Evolutionary conservation across 192 early-diverging fungal species (phyloP).

Genomic region (Backusella parvicylindrica): DNA sequence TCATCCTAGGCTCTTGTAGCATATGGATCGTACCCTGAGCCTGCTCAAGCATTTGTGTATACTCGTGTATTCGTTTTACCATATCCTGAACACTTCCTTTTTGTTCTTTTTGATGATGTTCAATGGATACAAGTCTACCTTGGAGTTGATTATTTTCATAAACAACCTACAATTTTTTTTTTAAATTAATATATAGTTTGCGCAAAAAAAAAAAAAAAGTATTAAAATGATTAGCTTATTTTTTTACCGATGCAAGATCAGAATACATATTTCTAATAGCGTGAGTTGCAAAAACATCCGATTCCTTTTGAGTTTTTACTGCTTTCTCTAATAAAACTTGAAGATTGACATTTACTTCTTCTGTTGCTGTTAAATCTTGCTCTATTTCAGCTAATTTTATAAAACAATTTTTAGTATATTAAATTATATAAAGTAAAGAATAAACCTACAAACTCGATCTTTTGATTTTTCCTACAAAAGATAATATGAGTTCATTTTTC

Average conservation of each 20-base stretch:
- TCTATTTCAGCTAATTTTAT: slow-evolving; percentile 21
- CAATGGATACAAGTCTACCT: slow-evolving; percentile 18
- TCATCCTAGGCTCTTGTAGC: slow-evolving; percentile 19
- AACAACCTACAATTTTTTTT: slow-evolving; percentile 9
- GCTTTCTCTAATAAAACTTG: slow-evolving; percentile 33
- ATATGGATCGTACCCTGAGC: slow-evolving; percentile 31
- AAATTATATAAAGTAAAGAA: not conserved
- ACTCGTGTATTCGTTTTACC: slow-evolving; percentile 22
- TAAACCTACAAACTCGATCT: slow-evolving; percentile 13
- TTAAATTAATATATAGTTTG: not conserved
- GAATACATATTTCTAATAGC: slow-evolving; percentile 23
- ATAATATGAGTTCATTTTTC: too few species aligned
- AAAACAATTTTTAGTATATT: not conserved
- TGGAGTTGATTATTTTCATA: slow-evolving; percentile 26
- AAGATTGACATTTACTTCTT: slow-evolving; percentile 36
- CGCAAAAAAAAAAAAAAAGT: not conserved
- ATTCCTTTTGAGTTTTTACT: slow-evolving; percentile 29
- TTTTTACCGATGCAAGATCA: slow-evolving; percentile 18
- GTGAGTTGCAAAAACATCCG: slow-evolving; percentile 27
- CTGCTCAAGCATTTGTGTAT: slow-evolving; percentile 26
- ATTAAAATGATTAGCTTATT: too few species aligned
- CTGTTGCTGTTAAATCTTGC: slow-evolving; percentile 25
- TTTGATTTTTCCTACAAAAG: slow-evolving; percentile 17
- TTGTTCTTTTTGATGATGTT: slow-evolving; percentile 19
- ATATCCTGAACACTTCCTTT: slow-evolving; percentile 29